Conservation (phyloP, 78 protist species). For the Neovahlkampfia damariscottae region DNA sequence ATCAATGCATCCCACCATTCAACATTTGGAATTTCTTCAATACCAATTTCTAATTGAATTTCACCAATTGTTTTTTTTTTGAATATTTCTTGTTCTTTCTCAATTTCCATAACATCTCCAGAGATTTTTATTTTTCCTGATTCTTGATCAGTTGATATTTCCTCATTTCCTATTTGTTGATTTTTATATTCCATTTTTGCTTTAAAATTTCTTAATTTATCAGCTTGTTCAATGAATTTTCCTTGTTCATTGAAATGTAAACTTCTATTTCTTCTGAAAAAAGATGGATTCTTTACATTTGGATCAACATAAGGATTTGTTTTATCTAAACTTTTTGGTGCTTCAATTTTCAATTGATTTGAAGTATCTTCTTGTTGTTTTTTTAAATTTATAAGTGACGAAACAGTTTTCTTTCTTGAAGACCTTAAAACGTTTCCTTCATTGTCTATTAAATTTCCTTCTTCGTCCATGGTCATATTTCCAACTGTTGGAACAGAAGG, state of each 20-base stretch:
- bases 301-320: neutral
- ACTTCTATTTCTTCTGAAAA: neutral
- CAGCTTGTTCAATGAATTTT: neutral
- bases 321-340: neutral
- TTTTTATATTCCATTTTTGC: neutral
- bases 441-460: neutral
- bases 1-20: neutral
- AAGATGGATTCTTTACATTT: neutral
- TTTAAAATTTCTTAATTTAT: neutral
- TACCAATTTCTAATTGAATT: neutral
- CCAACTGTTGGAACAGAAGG: too few species aligned
- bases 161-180: neutral
- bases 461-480: neutral
- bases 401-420: neutral
- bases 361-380: neutral
- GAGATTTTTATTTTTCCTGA: neutral
- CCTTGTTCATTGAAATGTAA: neutral
- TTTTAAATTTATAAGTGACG: neutral
- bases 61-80: neutral
- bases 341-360: neutral
- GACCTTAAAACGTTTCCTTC: neutral
- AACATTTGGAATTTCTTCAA: neutral
- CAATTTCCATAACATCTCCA: neutral
- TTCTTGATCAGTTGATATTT: neutral
- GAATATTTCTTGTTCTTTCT: neutral